Evolutionary conservation across 371 early-diverging fungal genomes (phyloP).

Genomic region (Actinomortierella wolfii): DNA sequence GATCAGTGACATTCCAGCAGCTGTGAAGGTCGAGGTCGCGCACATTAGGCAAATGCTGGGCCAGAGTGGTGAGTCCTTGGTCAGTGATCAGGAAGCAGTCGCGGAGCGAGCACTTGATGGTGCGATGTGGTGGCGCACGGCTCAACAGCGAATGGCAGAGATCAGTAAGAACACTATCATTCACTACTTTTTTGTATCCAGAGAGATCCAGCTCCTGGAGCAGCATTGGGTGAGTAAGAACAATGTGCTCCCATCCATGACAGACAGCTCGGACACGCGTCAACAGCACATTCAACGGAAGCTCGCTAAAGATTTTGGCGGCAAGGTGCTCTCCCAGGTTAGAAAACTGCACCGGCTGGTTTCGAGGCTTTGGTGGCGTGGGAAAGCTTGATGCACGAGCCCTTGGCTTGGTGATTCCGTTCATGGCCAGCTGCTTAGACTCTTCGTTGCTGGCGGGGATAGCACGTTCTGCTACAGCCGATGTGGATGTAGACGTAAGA

Average conservation of each 20-base stretch:
- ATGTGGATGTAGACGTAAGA: too few relatives aligned
- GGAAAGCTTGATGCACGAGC: too few relatives aligned
- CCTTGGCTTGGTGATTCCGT: too few relatives aligned
- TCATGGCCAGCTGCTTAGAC: too few relatives aligned
- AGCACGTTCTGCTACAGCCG: too few relatives aligned
- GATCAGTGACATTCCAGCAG: constrained; percentile 82
- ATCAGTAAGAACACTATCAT: constrained; percentile 38
- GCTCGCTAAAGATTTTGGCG: too few relatives aligned
- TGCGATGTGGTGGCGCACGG: constrained; percentile 8
- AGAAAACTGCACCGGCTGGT: too few relatives aligned
- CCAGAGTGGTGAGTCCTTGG: constrained; percentile 48
- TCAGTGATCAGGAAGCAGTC: constrained; percentile 56
- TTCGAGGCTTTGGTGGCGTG: too few relatives aligned
- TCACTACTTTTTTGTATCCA: constrained; percentile 49
- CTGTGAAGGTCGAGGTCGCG: constrained; percentile 64
- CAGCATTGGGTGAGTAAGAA: constrained; percentile 39
- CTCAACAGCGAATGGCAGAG: constrained; percentile 24
- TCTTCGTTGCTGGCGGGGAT: too few relatives aligned
- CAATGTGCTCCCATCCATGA: constrained; percentile 34
- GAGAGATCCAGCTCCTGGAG: constrained; percentile 51
- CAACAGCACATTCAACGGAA: not conserved
- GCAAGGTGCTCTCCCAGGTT: too few relatives aligned
- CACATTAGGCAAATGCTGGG: constrained; percentile 48
- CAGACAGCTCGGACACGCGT: constrained; percentile 27
- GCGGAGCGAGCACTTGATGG: constrained; percentile 26